Evolutionary conservation across 2,329 filamentous ascomycete genomes (phyloP).

Genomic region (Botryotinia convoluta): DNA sequence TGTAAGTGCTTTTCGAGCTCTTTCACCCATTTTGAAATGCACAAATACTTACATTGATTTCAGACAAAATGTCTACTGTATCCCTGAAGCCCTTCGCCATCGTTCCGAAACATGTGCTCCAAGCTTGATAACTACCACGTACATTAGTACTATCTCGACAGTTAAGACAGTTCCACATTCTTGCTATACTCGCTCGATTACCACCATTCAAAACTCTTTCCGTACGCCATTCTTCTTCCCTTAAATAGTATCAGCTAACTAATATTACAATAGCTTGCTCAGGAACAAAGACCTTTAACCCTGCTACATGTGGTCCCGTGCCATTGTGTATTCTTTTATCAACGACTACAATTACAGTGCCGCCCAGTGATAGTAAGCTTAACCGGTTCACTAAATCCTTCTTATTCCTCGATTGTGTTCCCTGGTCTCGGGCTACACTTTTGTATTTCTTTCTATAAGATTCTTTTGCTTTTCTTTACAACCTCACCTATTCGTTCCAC

Average conservation of each 20-base stretch:
- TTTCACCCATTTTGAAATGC: neutral
- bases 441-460: neutral
- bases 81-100: slow-evolving; percentile 5
- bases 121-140: slow-evolving; percentile 23
- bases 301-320: slow-evolving; percentile 10
- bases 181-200: slow-evolving; percentile 36
- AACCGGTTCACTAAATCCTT: slow-evolving; percentile 33
- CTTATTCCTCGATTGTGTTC: neutral
- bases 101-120: slow-evolving; percentile 19
- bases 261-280: slow-evolving; percentile 18
- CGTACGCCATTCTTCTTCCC: neutral
- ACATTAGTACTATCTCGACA: slow-evolving; percentile 25
- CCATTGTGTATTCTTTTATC: slow-evolving; percentile 23
- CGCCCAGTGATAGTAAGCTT: slow-evolving; percentile 33
- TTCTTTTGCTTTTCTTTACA: neutral
- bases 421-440: neutral
- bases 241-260: neutral
- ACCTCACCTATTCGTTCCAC: neutral
- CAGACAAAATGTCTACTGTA: slow-evolving; percentile 4
- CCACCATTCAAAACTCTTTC: slow-evolving; percentile 21
- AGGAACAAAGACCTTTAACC: slow-evolving; percentile 1
- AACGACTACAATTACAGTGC: slow-evolving; percentile 40
- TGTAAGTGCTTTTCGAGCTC: neutral
- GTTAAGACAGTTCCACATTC: slow-evolving; percentile 23
- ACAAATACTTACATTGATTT: neutral